These are phyloP conservation scores for Udeniomyces megalosporus DNA, from an alignment of 768 basidiomycete genomes.

Conservation along the genomic window DNA sequence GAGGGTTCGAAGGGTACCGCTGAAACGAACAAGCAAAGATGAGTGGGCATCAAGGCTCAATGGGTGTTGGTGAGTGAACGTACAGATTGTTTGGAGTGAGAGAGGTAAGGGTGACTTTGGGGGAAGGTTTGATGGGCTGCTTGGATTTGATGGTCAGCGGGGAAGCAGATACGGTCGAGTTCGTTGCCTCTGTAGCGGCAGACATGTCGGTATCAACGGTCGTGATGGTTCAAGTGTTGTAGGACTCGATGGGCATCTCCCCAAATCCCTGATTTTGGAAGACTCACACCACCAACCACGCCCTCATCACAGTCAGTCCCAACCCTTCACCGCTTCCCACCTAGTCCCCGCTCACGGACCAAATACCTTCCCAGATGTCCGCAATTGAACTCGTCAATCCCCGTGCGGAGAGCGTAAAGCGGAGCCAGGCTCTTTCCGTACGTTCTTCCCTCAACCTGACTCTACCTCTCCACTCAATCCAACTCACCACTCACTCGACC, in stretches of 20 bases:
- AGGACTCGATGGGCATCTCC: background rate
- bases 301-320: background rate
- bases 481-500: conserved; percentile 15
- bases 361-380: conserved; percentile 5
- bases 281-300: no score
- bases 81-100: conserved; percentile 15
- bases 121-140: background rate
- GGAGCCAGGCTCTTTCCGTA: conserved; percentile 83
- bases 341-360: background rate
- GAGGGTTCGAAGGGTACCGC: conserved; percentile 12
- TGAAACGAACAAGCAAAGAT: background rate
- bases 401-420: conserved; percentile 80
- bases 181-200: conserved; percentile 7
- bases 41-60: background rate
- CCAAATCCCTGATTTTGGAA: no score
- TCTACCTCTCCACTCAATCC: background rate
- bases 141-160: background rate
- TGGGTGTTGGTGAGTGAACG: background rate
- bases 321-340: background rate
- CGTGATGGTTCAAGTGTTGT: background rate
- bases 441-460: background rate
- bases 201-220: no score
- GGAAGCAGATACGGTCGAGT: conserved; percentile 10
- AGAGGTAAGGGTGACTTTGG: conserved; percentile 10
- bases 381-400: conserved; percentile 82